Percentiles rank a stretch among this genome's conserved stretches.
Conservation (phyloP, 1,284 basidiomycete species). For the Phlebopus sp. region DNA sequence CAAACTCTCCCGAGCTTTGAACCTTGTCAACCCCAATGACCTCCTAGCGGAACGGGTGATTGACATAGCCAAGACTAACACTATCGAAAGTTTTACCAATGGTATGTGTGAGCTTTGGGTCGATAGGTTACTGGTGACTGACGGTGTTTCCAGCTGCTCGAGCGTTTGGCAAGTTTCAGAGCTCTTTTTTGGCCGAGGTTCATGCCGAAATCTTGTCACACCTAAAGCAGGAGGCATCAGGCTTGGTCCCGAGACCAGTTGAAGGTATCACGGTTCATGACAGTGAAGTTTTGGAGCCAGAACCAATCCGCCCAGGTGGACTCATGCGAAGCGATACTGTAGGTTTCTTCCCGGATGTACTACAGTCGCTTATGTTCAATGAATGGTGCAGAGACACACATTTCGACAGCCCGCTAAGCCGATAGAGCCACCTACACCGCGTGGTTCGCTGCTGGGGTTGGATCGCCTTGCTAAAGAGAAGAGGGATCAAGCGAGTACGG, state of each 20-base stretch:
- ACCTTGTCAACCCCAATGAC: conserved; percentile 80
- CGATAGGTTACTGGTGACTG: not conserved
- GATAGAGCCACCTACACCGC: conserved; percentile 69
- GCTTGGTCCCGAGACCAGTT: conserved; percentile 52
- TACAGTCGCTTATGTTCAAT: conserved; percentile 1
- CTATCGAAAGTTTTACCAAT: conserved; percentile 62
- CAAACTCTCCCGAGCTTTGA: conserved; percentile 76
- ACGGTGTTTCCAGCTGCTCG: conserved; percentile 54
- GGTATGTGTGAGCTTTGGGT: conserved; percentile 31
- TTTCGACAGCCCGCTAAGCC: conserved; percentile 74
- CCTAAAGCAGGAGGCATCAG: conserved; percentile 60
- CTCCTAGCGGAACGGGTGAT: conserved; percentile 75
- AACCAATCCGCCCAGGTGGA: conserved; percentile 73
- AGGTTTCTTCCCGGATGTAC: conserved; percentile 24
- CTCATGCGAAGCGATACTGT: conserved; percentile 68
- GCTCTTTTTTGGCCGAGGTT: conserved; percentile 55
- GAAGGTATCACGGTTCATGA: conserved; percentile 78
- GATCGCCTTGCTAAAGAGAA: conserved; percentile 89
- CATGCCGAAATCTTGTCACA: conserved; percentile 60
- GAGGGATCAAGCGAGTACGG: conserved; percentile 53
- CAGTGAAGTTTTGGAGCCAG: conserved; percentile 79
- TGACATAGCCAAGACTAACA: conserved; percentile 73
- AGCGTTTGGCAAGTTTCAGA: conserved; percentile 85
- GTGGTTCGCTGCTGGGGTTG: conserved; percentile 78
- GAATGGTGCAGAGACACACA: conserved; percentile 52